Percentiles rank a stretch among this genome's conserved stretches.
These are phyloP conservation scores for Darksidea phi DNA, from an alignment of 495 filamentous ascomycete species.

Conservation along the genomic window DNA sequence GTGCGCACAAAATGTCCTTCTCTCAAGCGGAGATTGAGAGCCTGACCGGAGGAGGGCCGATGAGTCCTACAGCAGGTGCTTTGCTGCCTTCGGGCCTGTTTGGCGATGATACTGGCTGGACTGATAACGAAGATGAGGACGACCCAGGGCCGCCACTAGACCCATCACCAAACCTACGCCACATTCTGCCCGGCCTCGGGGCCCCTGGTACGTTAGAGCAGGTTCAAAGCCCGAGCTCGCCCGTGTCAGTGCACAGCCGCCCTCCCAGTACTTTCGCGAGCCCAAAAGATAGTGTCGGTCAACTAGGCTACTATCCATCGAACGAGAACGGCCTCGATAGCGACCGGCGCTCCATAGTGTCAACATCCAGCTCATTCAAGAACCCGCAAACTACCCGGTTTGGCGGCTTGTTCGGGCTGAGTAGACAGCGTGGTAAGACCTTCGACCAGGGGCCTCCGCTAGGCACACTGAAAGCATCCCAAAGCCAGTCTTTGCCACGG, in stretches of 20 bases:
- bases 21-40: conserved; percentile 42
- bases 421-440: conserved; percentile 42
- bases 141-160: conserved; percentile 20
- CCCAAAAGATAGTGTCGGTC: conserved; percentile 41
- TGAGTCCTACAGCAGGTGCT: conserved; percentile 44
- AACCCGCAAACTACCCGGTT: conserved; percentile 37
- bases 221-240: conserved; percentile 39
- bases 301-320: conserved; percentile 35
- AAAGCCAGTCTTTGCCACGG: conserved; percentile 45
- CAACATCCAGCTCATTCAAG: conserved; percentile 39
- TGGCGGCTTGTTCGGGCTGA: conserved; percentile 43
- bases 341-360: conserved; percentile 42
- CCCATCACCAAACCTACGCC: conserved; percentile 20
- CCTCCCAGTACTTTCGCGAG: conserved; percentile 44
- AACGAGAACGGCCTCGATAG: conserved; percentile 39
- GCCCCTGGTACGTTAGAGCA: conserved; percentile 35
- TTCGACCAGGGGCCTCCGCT: conserved; percentile 40
- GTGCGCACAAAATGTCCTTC: conserved; percentile 18
- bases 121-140: conserved; percentile 28
- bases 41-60: conserved; percentile 42
- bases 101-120: conserved; percentile 37
- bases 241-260: conserved; percentile 39
- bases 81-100: conserved; percentile 46
- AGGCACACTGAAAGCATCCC: conserved; percentile 38
- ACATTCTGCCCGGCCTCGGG: conserved; percentile 35